These are phyloP conservation scores for Pleurotus tuber-regium DNA, from an alignment of 768 basidiomycete species.

Conservation along the genomic window DNA sequence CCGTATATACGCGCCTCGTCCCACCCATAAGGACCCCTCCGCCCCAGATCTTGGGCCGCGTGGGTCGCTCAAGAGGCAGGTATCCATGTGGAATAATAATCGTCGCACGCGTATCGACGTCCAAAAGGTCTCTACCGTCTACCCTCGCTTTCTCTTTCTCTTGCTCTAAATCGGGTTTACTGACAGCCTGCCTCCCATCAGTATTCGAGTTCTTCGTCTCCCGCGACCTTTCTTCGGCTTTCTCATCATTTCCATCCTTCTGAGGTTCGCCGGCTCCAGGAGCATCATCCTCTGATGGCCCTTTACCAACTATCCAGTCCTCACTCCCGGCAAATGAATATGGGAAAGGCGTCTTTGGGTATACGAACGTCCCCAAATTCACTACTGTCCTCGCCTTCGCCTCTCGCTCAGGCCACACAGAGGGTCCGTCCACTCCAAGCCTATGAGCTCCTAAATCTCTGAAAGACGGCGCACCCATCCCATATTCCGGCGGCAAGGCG, in stretches of 20 bases:
- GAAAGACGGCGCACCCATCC: neutral
- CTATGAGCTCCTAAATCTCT: neutral
- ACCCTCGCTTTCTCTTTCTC: slow-evolving; percentile 16
- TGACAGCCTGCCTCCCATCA: slow-evolving; percentile 9
- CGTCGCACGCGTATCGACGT: slow-evolving; percentile 46
- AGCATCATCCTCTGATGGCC: slow-evolving; percentile 16
- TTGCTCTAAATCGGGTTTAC: slow-evolving; percentile 14
- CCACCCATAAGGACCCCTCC: slow-evolving; percentile 49
- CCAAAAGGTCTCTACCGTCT: slow-evolving; percentile 25
- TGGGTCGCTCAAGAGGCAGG: slow-evolving; percentile 54
- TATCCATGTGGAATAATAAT: slow-evolving; percentile 59
- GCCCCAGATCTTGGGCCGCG: slow-evolving; percentile 65
- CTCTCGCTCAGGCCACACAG: slow-evolving; percentile 20
- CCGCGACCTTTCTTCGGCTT: slow-evolving; percentile 16
- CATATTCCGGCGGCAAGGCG: slow-evolving; percentile 1
- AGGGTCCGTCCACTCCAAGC: slow-evolving; percentile 14
- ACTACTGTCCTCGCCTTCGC: slow-evolving; percentile 28
- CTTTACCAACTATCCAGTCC: slow-evolving; percentile 27
- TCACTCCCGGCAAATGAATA: slow-evolving; percentile 34
- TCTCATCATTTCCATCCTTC: slow-evolving; percentile 19
- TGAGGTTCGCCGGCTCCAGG: slow-evolving; percentile 17
- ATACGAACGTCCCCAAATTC: slow-evolving; percentile 57
- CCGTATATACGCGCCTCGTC: slow-evolving; percentile 65
- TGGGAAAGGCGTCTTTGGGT: slow-evolving; percentile 57
- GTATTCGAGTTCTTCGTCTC: too few species aligned